Percentiles rank a stretch among this genome's conserved stretches.
phyloP scores from a whole-genome alignment of 768 basidiomycete genomes.

The Lactifluus volemus region DNA sequence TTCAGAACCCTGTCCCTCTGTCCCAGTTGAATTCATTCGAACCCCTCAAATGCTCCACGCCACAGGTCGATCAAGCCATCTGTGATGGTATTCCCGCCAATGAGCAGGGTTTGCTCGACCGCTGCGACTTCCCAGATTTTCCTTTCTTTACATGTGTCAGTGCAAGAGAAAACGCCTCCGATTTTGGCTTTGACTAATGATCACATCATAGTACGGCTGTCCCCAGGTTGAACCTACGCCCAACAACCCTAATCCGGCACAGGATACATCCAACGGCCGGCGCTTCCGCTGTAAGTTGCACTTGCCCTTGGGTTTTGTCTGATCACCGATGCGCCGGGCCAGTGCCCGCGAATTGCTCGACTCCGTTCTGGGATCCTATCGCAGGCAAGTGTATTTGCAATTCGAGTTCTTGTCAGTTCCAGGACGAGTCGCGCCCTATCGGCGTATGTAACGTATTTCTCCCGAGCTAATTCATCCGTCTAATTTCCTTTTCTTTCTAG shows the following conservation, averaged over 20 bases:
- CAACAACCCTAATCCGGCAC: conserved; percentile 56
- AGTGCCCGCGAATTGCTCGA: conserved; percentile 68
- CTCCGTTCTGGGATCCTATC: conserved; percentile 77
- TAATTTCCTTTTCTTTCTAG: conserved; percentile 25
- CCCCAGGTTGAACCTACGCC: conserved; percentile 46
- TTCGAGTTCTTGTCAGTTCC: conserved; percentile 47
- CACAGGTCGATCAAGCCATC: conserved; percentile 49
- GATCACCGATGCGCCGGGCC: background rate
- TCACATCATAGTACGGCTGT: conserved; percentile 55
- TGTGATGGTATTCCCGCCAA: conserved; percentile 73
- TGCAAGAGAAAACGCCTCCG: conserved; percentile 14
- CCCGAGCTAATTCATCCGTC: background rate
- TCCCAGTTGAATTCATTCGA: conserved; percentile 45
- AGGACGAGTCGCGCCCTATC: conserved; percentile 53
- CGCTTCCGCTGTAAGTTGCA: conserved; percentile 47
- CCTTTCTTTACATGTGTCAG: conserved; percentile 73
- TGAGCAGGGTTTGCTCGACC: conserved; percentile 49
- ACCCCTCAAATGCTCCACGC: conserved; percentile 56
- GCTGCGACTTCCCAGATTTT: conserved; percentile 63
- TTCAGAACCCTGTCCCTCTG: conserved; percentile 56
- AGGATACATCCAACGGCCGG: conserved; percentile 38
- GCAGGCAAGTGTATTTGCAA: conserved; percentile 55
- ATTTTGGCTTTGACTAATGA: background rate
- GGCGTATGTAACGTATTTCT: conserved; percentile 37
- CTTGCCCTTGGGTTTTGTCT: background rate